Evolutionary conservation across 1,139 yeast genomes (phyloP), one percentile per base, ranked within the genome.

Genomic region (Suhomyces kunorum): DNA sequence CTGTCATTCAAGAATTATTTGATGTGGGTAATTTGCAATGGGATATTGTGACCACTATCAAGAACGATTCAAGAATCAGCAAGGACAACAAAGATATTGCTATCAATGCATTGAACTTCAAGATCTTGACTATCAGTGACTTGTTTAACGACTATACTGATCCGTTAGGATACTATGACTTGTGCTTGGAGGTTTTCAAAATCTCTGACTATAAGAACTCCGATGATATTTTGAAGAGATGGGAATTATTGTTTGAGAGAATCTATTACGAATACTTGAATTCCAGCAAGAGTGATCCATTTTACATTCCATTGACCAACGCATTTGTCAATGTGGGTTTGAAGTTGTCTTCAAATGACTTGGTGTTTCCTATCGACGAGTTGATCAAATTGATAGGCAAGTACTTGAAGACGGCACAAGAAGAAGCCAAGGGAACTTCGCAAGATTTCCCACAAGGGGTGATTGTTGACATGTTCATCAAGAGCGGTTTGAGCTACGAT

Each of bases 1-100:
- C 81, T 8, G 70, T 76, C 48, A 84, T 90, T 25, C 85, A 82
- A 50, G 96, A 90, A 56, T 76, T 86, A 38, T 79, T 90, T 54
- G 95, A 87, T 38, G 94, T 92, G 31, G 94, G 97, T 3, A 81
- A 83, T 49, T 75, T 92, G 37, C 98, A 92, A 63, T 86, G 88
- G 58, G 98, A 90, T 54, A 63, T 90, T 23, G 66, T 88, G 41
- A 62, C 76, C 3, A 68, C 80, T 5, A 78, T 89, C 17, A 64
- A 68, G 36, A 63, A 70, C 16, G 98, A 90, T 59, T 56, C 61
- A 8, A 68, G 89, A 53, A 68, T 88, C 39, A 67, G 64, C 32
- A 66, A 64, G 3, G 73, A 66, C 9, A 73, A 74, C 39, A 69
- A 68, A 44, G 61, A 66, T 5, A 72, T 72, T 33, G 78, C 88